Evolutionary conservation across 257 asterid genomes (phyloP).

Genomic region (Leptodermis oblonga): DNA sequence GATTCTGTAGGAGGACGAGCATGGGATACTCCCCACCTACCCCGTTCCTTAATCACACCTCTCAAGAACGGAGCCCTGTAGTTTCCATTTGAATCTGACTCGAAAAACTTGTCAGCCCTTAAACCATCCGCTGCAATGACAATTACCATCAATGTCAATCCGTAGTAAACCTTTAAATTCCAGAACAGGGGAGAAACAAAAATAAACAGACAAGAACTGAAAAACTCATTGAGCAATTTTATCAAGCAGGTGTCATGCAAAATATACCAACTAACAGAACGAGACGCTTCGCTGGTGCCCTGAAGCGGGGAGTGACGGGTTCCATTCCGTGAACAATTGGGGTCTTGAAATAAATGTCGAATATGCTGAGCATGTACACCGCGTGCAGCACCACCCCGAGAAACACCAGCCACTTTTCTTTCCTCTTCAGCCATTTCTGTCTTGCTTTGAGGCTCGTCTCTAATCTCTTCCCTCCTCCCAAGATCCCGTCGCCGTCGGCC

Average conservation of each 20-base stretch:
- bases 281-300: slow-evolving; percentile 86
- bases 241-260: slow-evolving; percentile 36
- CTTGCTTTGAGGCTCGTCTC: slow-evolving; percentile 31
- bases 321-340: slow-evolving; percentile 98
- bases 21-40: slow-evolving; percentile 99
- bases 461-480: slow-evolving; percentile 44
- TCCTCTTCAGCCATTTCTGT: slow-evolving; percentile 48
- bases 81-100: slow-evolving; percentile 75
- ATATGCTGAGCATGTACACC: slow-evolving; percentile 93
- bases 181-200: background rate
- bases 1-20: slow-evolving; percentile 99
- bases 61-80: slow-evolving; percentile 91
- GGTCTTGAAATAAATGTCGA: slow-evolving; percentile 91
- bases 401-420: slow-evolving; percentile 80
- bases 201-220: background rate
- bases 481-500: slow-evolving; percentile 51
- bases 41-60: slow-evolving; percentile 73
- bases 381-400: slow-evolving; percentile 95
- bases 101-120: slow-evolving; percentile 95
- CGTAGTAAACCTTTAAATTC: background rate
- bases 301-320: slow-evolving; percentile 69
- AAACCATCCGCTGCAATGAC: slow-evolving; percentile 83
- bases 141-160: slow-evolving; percentile 2
- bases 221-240: slow-evolving; percentile 27
- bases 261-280: slow-evolving; percentile 72